Percentiles rank a stretch among this genome's conserved stretches.
phyloP scores from a whole-genome alignment of 257 asterid species.

The Fraxinus pennsylvanica region DNA sequence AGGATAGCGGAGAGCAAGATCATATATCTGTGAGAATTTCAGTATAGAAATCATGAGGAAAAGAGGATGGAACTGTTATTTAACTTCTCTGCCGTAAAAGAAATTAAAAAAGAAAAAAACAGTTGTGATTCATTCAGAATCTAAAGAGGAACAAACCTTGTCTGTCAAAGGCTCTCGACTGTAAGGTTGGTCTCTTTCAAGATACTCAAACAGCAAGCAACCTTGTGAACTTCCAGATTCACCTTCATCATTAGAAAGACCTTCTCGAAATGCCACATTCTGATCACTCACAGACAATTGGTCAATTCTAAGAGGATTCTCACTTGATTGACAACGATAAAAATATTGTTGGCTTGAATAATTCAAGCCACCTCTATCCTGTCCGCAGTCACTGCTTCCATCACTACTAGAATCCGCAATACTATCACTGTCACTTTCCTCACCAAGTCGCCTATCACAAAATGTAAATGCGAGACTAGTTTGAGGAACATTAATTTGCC shows the following conservation, averaged over 20 bases:
- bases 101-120: background rate
- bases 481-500: background rate
- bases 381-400: conserved; percentile 90
- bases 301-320: conserved; percentile 38
- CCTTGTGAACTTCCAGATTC: conserved; percentile 75
- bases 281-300: conserved; percentile 44
- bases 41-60: conserved; percentile 5
- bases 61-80: background rate
- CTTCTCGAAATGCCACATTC: conserved; percentile 62
- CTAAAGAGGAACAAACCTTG: conserved; percentile 33
- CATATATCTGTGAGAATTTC: conserved; percentile 55
- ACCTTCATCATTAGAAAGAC: conserved; percentile 88
- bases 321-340: conserved; percentile 32
- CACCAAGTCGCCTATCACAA: conserved; percentile 63
- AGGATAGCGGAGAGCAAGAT: conserved; percentile 64
- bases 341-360: conserved; percentile 40
- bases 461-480: conserved; percentile 14
- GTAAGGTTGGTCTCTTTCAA: conserved; percentile 72
- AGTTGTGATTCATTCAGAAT: background rate
- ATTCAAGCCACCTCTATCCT: conserved; percentile 53
- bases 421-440: conserved; percentile 73
- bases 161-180: conserved; percentile 83
- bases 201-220: conserved; percentile 74
- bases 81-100: conserved; percentile 6
- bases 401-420: conserved; percentile 88